These are phyloP conservation scores for Diaporthe sp. DNA, from an alignment of 2,329 filamentous ascomycete genomes.

Conservation along the genomic window DNA sequence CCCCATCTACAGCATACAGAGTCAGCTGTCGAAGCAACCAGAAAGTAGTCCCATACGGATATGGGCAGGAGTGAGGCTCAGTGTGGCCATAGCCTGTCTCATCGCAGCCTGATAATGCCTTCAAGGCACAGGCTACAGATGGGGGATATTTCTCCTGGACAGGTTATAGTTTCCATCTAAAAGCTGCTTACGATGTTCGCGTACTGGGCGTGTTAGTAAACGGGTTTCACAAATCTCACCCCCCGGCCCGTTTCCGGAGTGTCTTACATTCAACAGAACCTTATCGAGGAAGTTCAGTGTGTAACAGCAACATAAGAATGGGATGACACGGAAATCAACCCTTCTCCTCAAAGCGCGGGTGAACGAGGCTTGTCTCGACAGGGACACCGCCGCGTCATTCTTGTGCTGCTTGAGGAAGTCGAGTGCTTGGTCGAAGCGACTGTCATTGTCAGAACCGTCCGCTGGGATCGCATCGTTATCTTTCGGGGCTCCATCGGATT, in stretches of 20 bases:
- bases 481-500: not conserved
- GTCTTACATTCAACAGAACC: slow-evolving; percentile 20
- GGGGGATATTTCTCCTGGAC: no score
- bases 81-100: no score
- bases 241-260: not conserved
- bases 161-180: no score
- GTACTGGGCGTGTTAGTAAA: not conserved
- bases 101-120: no score
- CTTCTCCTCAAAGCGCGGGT: slow-evolving; percentile 21
- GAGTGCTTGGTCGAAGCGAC: slow-evolving; percentile 10
- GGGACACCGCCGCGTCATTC: slow-evolving; percentile 10
- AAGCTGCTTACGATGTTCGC: not conserved
- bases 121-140: no score
- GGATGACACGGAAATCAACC: slow-evolving; percentile 22
- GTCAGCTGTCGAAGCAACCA: no score
- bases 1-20: not conserved
- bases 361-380: slow-evolving; percentile 19
- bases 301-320: slow-evolving; percentile 22
- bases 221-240: no score
- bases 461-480: not conserved
- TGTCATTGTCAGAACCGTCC: not conserved
- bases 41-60: no score
- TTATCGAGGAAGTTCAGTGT: slow-evolving; percentile 24
- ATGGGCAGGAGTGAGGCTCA: no score
- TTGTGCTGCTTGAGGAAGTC: slow-evolving; percentile 20